A percentile compares a stretch with the other conserved stretches of the same genome.
Conservation (phyloP, 2,329 filamentous ascomycete species). For the Colletotrichum sp. region DNA sequence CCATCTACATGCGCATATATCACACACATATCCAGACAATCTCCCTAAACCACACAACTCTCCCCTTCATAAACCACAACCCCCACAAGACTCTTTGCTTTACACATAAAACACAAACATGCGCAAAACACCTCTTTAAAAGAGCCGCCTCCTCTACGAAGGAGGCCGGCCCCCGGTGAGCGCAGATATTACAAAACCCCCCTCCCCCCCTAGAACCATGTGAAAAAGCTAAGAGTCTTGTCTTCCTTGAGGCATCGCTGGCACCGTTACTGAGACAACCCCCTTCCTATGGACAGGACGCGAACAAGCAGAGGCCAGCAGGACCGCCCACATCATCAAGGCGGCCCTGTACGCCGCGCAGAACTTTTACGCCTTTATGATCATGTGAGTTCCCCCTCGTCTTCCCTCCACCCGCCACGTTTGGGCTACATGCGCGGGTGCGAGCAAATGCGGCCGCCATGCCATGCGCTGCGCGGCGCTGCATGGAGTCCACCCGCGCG, state of each 20-base stretch:
- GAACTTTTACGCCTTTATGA: conserved; percentile 99
- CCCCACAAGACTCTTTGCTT: neutral
- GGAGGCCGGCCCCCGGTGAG: conserved; percentile 11
- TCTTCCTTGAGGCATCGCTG: conserved; percentile 30
- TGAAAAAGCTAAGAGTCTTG: conserved; percentile 25
- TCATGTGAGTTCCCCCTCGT: conserved; percentile 76
- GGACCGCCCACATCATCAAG: conserved; percentile 78
- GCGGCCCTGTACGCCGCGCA: conserved; percentile 86
- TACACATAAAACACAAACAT: neutral
- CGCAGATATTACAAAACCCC: conserved; percentile 1
- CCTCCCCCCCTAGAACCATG: neutral
- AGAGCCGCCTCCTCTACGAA: conserved; percentile 7
- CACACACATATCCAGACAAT: neutral
- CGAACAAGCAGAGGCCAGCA: conserved; percentile 63
- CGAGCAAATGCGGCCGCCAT: neutral
- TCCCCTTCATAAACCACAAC: neutral
- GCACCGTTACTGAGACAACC: conserved; percentile 64
- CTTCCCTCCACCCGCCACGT: accelerated
- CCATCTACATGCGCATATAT: neutral
- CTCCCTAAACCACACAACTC: neutral
- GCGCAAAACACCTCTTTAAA: neutral
- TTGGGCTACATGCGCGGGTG: neutral
- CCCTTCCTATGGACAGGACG: conserved; percentile 76
- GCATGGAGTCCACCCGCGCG: neutral
- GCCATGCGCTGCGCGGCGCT: neutral